Conservation (phyloP, 176 grass and related monocot species). For the Bolboschoenus planiculmis region DNA sequence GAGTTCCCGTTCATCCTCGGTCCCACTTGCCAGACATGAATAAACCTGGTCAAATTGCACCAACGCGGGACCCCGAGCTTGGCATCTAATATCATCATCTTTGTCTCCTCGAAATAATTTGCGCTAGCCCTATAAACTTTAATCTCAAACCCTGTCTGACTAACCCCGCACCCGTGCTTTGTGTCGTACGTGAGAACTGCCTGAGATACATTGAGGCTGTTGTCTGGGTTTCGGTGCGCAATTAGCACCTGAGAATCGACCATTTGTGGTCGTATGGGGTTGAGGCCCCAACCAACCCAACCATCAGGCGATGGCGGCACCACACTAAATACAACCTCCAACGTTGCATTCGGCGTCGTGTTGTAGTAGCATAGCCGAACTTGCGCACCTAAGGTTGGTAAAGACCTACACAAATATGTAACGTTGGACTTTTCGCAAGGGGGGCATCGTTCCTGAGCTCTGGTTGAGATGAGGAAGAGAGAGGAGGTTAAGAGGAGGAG, state of each 20-base stretch:
- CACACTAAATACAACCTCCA: not conserved
- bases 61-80: not conserved
- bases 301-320: not conserved
- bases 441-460: not conserved
- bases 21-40: conserved; percentile 7
- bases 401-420: conserved; percentile 1
- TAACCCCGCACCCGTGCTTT: not conserved
- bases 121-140: not conserved
- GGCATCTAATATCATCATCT: not conserved
- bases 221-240: not conserved
- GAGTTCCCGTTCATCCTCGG: not conserved
- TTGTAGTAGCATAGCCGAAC: conserved; percentile 16
- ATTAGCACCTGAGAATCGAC: conserved; percentile 6
- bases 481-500: not conserved
- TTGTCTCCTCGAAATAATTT: not conserved
- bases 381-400: not conserved
- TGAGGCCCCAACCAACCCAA: not conserved
- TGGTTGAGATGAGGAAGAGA: not conserved
- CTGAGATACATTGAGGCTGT: not conserved
- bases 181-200: not conserved
- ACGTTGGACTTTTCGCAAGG: not conserved
- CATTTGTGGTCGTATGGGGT: not conserved
- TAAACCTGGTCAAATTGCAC: not conserved
- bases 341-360: not conserved
- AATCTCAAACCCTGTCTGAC: not conserved